Base-by-base conservation (phyloP, 352 stramenopile species). In the Globisporangium lucens region DNA sequence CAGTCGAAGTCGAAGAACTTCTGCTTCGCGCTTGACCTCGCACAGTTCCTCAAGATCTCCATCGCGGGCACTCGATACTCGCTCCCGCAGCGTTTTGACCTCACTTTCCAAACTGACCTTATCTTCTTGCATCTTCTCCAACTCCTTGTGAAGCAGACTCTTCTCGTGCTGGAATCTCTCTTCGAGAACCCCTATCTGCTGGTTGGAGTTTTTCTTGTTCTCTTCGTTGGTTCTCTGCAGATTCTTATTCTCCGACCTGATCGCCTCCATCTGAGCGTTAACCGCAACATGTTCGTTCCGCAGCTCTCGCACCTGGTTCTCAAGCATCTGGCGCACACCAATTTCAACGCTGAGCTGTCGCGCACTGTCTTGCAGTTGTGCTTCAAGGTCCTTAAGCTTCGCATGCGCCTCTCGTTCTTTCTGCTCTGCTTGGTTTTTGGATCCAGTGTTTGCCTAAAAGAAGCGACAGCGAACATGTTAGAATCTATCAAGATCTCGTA, bases 221-320 rank as follows among this genome's bases (percentile, higher is more conserved):
- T 85, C 76, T 36, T 83, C 73, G 33, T 80, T 79, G 9, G 64
- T 70, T 36, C 52, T 68, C 27, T 80, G 70, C 24, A 89, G 66
- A 33, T 73, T 73, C 70, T 87, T 89, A 75, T 90, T 89, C 66
- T 94, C 87, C 35, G 80, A 74, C 51, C 87, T 83, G 1, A 92
- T 73, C 43, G 87, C 87, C 70, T 94, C 80, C 67, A 90, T 82
- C 38, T 94, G 84, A 27, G 87, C 87, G 67, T 91, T 91, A n/a
- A 89, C 82, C 58, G 87, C 87, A 27, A 91, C 72, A 56, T 88
- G 82, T 55, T 94, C 87, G 56, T 75, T 91, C 12, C 84, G 80
- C 24, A 93, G 70, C 67, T 94, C 84, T 9, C 82, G 77, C 36
- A 84, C 77, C 73, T 94, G 87, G 22, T 71, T 78, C 61, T 94